Evolutionary conservation across 345 rosid genomes (phyloP).

Genomic region (Abelmoschus esculentus): DNA sequence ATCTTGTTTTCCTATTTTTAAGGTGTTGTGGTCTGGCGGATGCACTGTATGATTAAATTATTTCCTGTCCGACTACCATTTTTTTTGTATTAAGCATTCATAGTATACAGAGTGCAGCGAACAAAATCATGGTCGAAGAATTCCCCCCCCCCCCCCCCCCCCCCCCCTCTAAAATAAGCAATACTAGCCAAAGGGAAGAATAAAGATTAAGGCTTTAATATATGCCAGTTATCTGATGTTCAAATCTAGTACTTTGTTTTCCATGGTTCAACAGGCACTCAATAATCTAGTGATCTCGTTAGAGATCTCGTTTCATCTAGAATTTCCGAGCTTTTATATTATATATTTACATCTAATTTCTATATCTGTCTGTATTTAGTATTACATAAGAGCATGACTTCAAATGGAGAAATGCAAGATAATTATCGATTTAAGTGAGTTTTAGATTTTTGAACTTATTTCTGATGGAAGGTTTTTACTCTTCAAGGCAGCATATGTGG

Average conservation of each 20-base stretch:
- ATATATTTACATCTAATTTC: neutral
- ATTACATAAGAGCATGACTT: neutral
- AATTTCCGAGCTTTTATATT: neutral
- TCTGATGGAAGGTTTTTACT: conserved; percentile 10
- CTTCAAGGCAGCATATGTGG: conserved; percentile 79
- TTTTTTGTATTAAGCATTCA: neutral
- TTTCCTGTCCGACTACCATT: neutral
- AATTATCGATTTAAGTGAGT: neutral
- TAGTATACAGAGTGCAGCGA: neutral
- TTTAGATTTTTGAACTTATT: neutral
- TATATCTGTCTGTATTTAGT: neutral
- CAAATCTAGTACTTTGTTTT: too few species aligned
- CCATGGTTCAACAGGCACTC: too few species aligned
- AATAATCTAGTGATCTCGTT: neutral
- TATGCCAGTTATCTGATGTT: neutral
- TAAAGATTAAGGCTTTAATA: neutral
- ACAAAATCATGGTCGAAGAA: neutral
- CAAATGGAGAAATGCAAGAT: neutral
- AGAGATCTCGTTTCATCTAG: neutral
- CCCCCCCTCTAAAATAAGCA: conserved; percentile 1
- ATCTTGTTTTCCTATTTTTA: neutral
- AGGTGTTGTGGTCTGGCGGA: too few species aligned
- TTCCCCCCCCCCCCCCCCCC: too few species aligned
- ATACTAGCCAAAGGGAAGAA: neutral
- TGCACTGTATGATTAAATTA: neutral